Percentiles rank a stretch among this genome's conserved stretches.
These are phyloP conservation scores for Penicillium malachiteum DNA, from an alignment of 495 filamentous ascomycete species.

Conservation along the genomic window DNA sequence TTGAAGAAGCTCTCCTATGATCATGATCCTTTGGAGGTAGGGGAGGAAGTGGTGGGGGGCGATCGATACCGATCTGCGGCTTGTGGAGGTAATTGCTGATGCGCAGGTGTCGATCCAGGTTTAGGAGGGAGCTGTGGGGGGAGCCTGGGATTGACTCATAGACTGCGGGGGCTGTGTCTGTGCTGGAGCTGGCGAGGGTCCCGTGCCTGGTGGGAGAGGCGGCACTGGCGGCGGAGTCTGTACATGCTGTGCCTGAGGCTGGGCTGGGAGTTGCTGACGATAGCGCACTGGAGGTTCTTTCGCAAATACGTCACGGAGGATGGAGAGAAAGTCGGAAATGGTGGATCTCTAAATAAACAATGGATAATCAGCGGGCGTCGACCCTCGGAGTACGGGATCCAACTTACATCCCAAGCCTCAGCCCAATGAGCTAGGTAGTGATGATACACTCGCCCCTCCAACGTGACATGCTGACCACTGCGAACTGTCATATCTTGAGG, in stretches of 20 bases:
- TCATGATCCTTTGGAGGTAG: constrained; percentile 41
- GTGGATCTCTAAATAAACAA: constrained; percentile 59
- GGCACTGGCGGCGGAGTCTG: constrained; percentile 61
- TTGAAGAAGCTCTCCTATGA: constrained; percentile 16
- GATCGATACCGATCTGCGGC: constrained; percentile 29
- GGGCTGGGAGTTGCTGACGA: constrained; percentile 51
- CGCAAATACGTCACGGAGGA: constrained; percentile 84
- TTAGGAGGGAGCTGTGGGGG: constrained; percentile 44
- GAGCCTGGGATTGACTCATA: constrained; percentile 23
- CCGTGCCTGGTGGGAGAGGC: constrained; percentile 66
- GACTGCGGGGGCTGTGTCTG: constrained; percentile 15
- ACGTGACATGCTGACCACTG: constrained; percentile 90
- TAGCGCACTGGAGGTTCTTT: constrained; percentile 91
- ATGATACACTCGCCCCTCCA: constrained; percentile 93
- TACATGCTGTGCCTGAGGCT: constrained; percentile 39
- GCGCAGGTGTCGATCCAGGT: constrained; percentile 17
- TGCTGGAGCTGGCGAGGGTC: constrained; percentile 22
- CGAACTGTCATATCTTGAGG: constrained; percentile 85
- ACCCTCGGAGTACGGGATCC: not conserved
- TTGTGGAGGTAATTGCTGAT: constrained; percentile 16
- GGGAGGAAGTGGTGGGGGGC: constrained; percentile 38
- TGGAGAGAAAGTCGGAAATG: constrained; percentile 74
- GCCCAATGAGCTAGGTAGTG: constrained; percentile 90
- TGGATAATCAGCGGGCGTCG: constrained; percentile 6
- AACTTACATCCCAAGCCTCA: constrained; percentile 85